These are phyloP conservation scores for Claviceps purpurea DNA, from an alignment of 2,329 filamentous ascomycete genomes.

Conservation along the genomic window DNA sequence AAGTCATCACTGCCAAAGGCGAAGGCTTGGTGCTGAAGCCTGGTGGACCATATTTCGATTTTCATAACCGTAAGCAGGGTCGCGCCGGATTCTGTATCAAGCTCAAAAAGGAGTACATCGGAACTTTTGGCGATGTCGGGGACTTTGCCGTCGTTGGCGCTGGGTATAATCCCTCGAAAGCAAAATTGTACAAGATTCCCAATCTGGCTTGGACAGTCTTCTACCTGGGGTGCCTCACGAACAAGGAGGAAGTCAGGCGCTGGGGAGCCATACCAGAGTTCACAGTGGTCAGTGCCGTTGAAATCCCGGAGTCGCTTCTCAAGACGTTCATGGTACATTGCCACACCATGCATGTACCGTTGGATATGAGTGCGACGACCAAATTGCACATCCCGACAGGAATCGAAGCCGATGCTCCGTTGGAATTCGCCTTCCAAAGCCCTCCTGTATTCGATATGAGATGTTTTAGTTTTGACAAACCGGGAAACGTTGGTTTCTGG, in stretches of 20 bases:
- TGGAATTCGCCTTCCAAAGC: conserved; percentile 46
- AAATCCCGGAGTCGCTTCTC: conserved; percentile 39
- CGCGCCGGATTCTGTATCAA: conserved; percentile 54
- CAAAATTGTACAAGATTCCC: conserved; percentile 37
- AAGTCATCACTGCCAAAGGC: conserved; percentile 48
- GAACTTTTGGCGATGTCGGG: conserved; percentile 64
- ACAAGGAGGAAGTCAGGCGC: conserved; percentile 44
- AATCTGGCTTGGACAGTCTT: conserved; percentile 66
- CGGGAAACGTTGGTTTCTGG: conserved; percentile 55
- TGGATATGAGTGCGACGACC: conserved; percentile 26
- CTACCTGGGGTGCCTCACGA: conserved; percentile 62
- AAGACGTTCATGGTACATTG: conserved; percentile 33
- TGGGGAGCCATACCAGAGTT: conserved; percentile 44
- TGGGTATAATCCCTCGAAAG: conserved; percentile 52
- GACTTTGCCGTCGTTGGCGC: conserved; percentile 74
- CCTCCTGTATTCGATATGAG: conserved; percentile 71
- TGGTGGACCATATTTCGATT: conserved; percentile 64
- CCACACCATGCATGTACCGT: conserved; percentile 28
- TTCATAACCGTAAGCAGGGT: conserved; percentile 20
- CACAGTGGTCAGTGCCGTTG: conserved; percentile 51
- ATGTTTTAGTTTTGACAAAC: conserved; percentile 67
- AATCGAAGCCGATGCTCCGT: conserved; percentile 25
- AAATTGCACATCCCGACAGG: conserved; percentile 33
- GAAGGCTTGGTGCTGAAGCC: conserved; percentile 78
- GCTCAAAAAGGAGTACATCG: conserved; percentile 75